These are phyloP conservation scores for Aspergillus kassunensis DNA, from an alignment of 495 filamentous ascomycete genomes.

Conservation along the genomic window DNA sequence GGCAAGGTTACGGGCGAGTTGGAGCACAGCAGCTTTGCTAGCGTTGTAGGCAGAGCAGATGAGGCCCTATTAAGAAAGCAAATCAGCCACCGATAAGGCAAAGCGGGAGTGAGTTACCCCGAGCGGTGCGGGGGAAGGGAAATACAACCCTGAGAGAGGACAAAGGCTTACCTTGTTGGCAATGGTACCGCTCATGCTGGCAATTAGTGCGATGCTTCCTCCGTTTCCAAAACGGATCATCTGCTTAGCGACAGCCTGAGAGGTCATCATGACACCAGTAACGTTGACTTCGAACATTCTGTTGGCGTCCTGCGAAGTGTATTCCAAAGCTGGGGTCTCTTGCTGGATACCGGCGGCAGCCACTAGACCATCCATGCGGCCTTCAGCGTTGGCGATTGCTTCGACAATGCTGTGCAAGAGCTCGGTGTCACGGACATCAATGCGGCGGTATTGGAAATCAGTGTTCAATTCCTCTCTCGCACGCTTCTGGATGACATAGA, in stretches of 20 bases:
- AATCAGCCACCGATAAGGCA: neutral
- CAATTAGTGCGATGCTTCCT: conserved; percentile 70
- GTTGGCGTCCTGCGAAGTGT: conserved; percentile 61
- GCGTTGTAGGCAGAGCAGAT: conserved; percentile 85
- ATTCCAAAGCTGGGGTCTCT: conserved; percentile 65
- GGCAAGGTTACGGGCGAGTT: conserved; percentile 82
- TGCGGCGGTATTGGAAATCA: conserved; percentile 69
- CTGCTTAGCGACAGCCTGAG: conserved; percentile 65
- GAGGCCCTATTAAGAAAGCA: conserved; percentile 46
- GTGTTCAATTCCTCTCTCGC: conserved; percentile 64
- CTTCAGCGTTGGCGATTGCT: conserved; percentile 65
- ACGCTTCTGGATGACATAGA: conserved; percentile 58
- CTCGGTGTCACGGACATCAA: conserved; percentile 78
- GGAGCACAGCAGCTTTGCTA: conserved; percentile 82
- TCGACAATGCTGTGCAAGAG: conserved; percentile 63
- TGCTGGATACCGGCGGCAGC: conserved; percentile 74
- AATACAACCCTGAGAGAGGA: conserved; percentile 10
- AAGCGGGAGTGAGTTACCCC: neutral
- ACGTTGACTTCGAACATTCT: conserved; percentile 74
- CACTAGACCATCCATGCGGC: conserved; percentile 71
- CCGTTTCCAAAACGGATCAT: conserved; percentile 71
- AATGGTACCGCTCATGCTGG: conserved; percentile 68
- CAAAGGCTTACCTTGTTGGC: conserved; percentile 55
- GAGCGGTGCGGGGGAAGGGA: conserved; percentile 1
- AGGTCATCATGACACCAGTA: conserved; percentile 72